Percentiles rank a stretch among this genome's conserved stretches.
Conservation (phyloP, 2,329 filamentous ascomycete genomes). For the Xylaria hypoxylon region DNA sequence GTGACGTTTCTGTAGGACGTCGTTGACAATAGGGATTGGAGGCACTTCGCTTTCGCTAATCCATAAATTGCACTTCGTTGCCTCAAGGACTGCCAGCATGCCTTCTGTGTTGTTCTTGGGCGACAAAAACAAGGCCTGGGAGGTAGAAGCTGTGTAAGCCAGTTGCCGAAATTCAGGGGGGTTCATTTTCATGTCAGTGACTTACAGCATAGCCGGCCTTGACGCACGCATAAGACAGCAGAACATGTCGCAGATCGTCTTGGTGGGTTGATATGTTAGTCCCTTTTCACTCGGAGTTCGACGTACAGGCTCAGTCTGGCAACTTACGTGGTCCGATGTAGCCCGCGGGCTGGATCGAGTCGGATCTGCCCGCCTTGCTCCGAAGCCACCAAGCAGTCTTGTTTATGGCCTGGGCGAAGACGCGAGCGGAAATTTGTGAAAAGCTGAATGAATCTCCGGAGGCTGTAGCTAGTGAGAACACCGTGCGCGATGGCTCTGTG, state of each 20-base stretch:
- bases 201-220: slow-evolving; percentile 52
- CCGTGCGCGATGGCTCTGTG: slow-evolving; percentile 33
- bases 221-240: slow-evolving; percentile 50
- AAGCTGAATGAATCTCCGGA: slow-evolving; percentile 35
- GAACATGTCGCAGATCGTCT: slow-evolving; percentile 51
- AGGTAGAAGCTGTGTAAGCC: slow-evolving; percentile 5
- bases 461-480: slow-evolving; percentile 16
- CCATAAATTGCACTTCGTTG: slow-evolving; percentile 23
- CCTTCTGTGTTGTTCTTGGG: slow-evolving; percentile 22
- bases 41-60: slow-evolving; percentile 12
- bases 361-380: slow-evolving; percentile 37
- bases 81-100: slow-evolving; percentile 20
- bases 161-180: background rate
- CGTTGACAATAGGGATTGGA: slow-evolving; percentile 25
- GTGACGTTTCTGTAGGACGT: slow-evolving; percentile 42
- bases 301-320: background rate
- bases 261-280: background rate
- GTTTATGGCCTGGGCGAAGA: slow-evolving; percentile 47
- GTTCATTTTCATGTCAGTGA: background rate
- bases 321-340: slow-evolving; percentile 53
- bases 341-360: slow-evolving; percentile 42
- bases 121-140: slow-evolving; percentile 19
- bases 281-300: background rate
- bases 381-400: slow-evolving; percentile 51
- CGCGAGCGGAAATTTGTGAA: slow-evolving; percentile 42